Percentiles rank a stretch among this genome's conserved stretches.
Evolutionary conservation across 2,329 filamentous ascomycete species (phyloP).

Genomic region (Verticillium nonalfalfae): DNA sequence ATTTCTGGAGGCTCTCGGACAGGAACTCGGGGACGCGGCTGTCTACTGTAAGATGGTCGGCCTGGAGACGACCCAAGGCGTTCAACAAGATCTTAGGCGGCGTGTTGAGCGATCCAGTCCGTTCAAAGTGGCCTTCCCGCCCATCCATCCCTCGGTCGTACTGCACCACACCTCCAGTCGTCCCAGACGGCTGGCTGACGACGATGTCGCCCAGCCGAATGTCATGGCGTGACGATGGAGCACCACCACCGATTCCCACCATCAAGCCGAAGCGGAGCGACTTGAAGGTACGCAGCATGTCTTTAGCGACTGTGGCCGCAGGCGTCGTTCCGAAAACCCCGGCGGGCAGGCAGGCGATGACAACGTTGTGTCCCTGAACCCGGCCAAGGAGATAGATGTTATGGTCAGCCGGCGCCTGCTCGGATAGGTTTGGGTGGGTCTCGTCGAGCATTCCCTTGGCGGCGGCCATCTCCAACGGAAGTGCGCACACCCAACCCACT

Average conservation of each 20-base stretch:
- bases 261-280: conserved; percentile 14
- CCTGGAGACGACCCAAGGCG: background rate
- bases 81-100: background rate
- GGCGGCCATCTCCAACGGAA: conserved; percentile 21
- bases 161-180: conserved; percentile 5
- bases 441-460: conserved; percentile 21
- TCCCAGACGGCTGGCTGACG: conserved; percentile 7
- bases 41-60: background rate
- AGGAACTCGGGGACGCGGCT: no score
- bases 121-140: background rate
- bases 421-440: conserved; percentile 11
- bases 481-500: conserved; percentile 24
- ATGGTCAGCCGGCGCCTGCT: conserved; percentile 5
- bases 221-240: conserved; percentile 7
- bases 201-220: conserved; percentile 20
- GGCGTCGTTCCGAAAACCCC: conserved; percentile 18
- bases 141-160: conserved; percentile 1
- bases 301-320: conserved; percentile 19
- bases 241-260: conserved; percentile 20
- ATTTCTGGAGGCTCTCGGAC: no score
- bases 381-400: conserved; percentile 16
- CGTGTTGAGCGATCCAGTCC: background rate
- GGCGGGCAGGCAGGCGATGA: conserved; percentile 20
- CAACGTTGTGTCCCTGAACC: conserved; percentile 23
- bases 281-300: conserved; percentile 21